A percentile compares a stretch with the other conserved stretches of the same genome.
These are phyloP conservation scores for Ogataea parapolymorpha DNA, from an alignment of 805 yeast genomes.

Conservation along the genomic window DNA sequence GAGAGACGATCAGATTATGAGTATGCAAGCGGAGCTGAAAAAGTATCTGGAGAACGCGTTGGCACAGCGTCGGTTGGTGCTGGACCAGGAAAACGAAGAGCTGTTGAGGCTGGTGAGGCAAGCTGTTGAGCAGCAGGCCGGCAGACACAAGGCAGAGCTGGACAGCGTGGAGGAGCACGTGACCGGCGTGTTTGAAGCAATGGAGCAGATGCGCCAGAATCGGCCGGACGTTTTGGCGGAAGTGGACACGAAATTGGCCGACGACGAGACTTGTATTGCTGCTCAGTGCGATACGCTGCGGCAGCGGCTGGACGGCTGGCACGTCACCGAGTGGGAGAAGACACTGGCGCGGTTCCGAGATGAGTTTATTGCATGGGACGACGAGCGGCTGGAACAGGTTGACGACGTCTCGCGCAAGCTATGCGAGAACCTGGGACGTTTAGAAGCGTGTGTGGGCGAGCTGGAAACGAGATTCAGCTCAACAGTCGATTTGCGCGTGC, in stretches of 20 bases:
- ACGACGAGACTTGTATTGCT: not conserved
- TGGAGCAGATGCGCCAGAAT: too few relatives aligned
- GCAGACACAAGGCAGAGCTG: too few relatives aligned
- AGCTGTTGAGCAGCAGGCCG: too few relatives aligned
- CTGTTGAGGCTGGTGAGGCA: too few relatives aligned
- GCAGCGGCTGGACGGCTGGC: not conserved
- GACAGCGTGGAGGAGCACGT: too few relatives aligned
- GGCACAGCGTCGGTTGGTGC: not conserved
- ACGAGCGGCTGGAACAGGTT: not conserved
- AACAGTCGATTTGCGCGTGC: not conserved
- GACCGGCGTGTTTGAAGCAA: too few relatives aligned
- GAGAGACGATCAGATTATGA: not conserved
- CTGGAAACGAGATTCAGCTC: not conserved
- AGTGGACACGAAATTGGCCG: not conserved
- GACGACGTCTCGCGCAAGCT: conserved; percentile 4
- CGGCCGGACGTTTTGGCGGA: not conserved
- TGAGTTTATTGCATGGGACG: not conserved
- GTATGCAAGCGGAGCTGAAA: not conserved
- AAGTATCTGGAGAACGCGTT: not conserved
- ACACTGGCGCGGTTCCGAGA: not conserved
- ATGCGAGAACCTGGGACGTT: conserved; percentile 1
- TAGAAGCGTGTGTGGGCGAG: conserved; percentile 1
- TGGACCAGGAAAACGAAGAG: too few relatives aligned
- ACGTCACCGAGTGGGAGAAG: conserved; percentile 1
- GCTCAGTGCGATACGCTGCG: not conserved